phyloP scores from a whole-genome alignment of 208 protist genomes.

The Leishmania lainsoni region DNA sequence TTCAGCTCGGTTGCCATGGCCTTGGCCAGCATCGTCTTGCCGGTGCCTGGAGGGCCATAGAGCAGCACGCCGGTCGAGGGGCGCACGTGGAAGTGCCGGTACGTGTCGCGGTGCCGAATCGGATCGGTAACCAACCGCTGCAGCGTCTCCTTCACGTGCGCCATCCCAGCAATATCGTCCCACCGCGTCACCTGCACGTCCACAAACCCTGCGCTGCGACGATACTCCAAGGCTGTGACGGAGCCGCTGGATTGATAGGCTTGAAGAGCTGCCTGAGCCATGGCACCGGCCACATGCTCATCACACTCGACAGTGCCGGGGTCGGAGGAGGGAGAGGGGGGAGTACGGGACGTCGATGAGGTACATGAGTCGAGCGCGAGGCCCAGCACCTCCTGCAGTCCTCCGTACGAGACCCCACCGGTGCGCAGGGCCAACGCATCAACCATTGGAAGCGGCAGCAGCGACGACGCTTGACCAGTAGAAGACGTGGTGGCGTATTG shows the following conservation, averaged over 20 bases:
- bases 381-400: constrained; percentile 46
- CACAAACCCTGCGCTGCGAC: constrained; percentile 64
- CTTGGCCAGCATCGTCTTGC: constrained; percentile 93
- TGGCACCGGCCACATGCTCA: constrained; percentile 12
- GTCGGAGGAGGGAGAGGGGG: not conserved
- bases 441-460: constrained; percentile 20
- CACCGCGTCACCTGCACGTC: constrained; percentile 75
- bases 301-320: constrained; percentile 1
- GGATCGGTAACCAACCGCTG: constrained; percentile 53
- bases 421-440: constrained; percentile 56
- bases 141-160: constrained; percentile 51
- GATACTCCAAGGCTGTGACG: constrained; percentile 52
- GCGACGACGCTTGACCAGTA: not conserved
- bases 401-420: constrained; percentile 72
- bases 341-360: too few relatives aligned
- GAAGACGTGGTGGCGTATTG: not conserved
- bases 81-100: constrained; percentile 46
- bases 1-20: constrained; percentile 91
- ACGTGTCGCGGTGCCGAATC: constrained; percentile 27
- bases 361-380: constrained; percentile 18
- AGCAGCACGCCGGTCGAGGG: constrained; percentile 92
- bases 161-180: constrained; percentile 82
- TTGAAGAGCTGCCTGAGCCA: constrained; percentile 39
- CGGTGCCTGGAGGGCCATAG: constrained; percentile 91
- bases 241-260: constrained; percentile 51